phyloP scores from a whole-genome alignment of 2,329 filamentous ascomycete species.

The Fonsecaea monophora region DNA sequence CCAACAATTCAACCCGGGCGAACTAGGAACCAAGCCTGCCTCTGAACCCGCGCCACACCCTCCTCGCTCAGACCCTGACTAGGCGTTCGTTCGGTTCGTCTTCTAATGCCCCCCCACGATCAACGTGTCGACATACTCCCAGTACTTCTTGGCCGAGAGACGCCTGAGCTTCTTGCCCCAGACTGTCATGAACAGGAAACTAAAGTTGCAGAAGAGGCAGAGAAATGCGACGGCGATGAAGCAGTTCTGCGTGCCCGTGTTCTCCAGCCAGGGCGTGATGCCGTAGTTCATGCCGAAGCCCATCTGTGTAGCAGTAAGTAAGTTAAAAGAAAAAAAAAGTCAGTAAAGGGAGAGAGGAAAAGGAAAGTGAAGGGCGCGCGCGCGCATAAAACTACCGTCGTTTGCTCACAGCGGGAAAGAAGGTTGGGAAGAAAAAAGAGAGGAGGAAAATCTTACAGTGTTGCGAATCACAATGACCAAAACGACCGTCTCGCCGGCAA shows the following conservation, averaged over 20 bases:
- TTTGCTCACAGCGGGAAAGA: background rate
- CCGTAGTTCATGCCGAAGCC: conserved; percentile 28
- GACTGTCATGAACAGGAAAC: conserved; percentile 31
- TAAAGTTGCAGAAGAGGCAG: conserved; percentile 25
- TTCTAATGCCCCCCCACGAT: conserved; percentile 15
- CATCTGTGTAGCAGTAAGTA: background rate
- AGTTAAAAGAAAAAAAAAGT: too few relatives aligned
- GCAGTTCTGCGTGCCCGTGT: conserved; percentile 23
- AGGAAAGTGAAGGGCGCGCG: too few relatives aligned
- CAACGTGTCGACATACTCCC: conserved; percentile 23
- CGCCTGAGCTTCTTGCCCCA: conserved; percentile 26
- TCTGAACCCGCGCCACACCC: too few relatives aligned
- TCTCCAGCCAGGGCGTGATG: conserved; percentile 30
- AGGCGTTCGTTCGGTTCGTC: too few relatives aligned
- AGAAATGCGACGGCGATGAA: conserved; percentile 27
- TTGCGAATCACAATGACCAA: conserved; percentile 59
- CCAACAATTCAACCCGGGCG: too few relatives aligned
- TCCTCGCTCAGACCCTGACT: too few relatives aligned
- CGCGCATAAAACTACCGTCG: background rate
- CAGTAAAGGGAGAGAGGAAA: too few relatives aligned
- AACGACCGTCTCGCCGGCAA: conserved; percentile 58
- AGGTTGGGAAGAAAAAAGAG: background rate
- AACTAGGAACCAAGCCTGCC: too few relatives aligned
- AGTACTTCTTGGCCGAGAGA: conserved; percentile 27
- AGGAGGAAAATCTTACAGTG: conserved; percentile 40